These are phyloP conservation scores for Discostella stelligeroides DNA, from an alignment of 108 stramenopile species.

Conservation along the genomic window DNA sequence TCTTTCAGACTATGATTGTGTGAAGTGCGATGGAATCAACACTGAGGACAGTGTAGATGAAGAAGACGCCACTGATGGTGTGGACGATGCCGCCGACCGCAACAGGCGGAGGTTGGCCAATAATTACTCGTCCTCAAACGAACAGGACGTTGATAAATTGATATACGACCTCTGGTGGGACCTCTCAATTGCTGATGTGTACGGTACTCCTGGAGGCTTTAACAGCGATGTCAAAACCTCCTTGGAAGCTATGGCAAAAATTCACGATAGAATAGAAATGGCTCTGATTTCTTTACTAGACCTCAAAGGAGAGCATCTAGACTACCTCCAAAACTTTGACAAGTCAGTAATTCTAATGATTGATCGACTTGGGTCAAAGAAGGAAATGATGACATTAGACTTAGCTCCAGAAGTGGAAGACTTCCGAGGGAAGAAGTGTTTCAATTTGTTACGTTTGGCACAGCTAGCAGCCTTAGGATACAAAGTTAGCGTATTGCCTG, in stretches of 20 bases:
- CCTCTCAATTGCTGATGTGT: constrained; percentile 48
- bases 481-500: constrained; percentile 57
- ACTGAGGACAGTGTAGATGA: constrained; percentile 7
- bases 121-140: constrained; percentile 7
- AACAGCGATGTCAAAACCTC: constrained; percentile 31
- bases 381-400: constrained; percentile 63
- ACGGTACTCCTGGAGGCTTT: constrained; percentile 47
- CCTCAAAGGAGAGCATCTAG: constrained; percentile 30
- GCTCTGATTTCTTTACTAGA: constrained; percentile 42
- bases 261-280: constrained; percentile 45
- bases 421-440: constrained; percentile 70
- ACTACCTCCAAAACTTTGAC: constrained; percentile 51
- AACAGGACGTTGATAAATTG: constrained; percentile 40
- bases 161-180: constrained; percentile 69
- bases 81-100: constrained; percentile 3
- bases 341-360: constrained; percentile 72
- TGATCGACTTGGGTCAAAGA: constrained; percentile 66
- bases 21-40: constrained; percentile 19
- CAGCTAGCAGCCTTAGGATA: constrained; percentile 73
- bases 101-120: constrained; percentile 25
- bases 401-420: constrained; percentile 75
- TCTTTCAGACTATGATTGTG: constrained; percentile 44
- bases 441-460: constrained; percentile 68
- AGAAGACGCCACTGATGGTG: constrained; percentile 16
- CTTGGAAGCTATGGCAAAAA: constrained; percentile 32